phyloP scores from a whole-genome alignment of 768 basidiomycete species.

The Lactarius hatsudake region DNA sequence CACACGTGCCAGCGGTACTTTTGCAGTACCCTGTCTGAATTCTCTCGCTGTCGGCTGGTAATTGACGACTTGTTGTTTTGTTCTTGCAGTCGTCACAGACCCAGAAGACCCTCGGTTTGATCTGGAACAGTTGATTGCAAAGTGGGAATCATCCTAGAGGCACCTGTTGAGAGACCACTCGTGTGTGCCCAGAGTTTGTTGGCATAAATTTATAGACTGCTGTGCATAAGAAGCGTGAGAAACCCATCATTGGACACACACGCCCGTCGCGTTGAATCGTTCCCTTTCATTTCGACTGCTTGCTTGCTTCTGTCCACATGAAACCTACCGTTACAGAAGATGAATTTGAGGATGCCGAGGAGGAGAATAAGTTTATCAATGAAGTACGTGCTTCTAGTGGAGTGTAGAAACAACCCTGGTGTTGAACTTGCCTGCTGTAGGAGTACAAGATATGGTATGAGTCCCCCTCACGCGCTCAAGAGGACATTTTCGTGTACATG shows the following conservation, averaged over 20 bases:
- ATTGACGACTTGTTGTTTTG: conserved; percentile 6
- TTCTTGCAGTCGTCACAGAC: conserved; percentile 74
- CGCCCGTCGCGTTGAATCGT: conserved; percentile 16
- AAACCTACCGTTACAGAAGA: conserved; percentile 57
- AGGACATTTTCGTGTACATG: neutral
- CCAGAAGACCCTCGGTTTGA: conserved; percentile 96
- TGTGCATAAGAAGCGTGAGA: conserved; percentile 20
- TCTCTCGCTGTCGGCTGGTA: neutral
- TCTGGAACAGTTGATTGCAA: conserved; percentile 82
- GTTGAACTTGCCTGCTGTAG: conserved; percentile 36
- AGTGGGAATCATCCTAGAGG: conserved; percentile 64
- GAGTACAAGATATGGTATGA: conserved; percentile 83
- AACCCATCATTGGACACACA: neutral
- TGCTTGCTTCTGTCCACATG: conserved; percentile 33
- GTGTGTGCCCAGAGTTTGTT: conserved; percentile 15
- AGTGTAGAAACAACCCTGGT: neutral
- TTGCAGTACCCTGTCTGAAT: neutral
- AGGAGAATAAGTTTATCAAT: conserved; percentile 85
- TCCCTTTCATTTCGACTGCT: neutral
- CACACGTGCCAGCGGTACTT: neutral
- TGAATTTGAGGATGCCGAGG: conserved; percentile 81
- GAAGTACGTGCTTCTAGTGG: conserved; percentile 50
- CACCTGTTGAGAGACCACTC: conserved; percentile 14
- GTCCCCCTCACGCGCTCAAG: conserved; percentile 1
- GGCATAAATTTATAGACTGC: conserved; percentile 25